Evolutionary conservation across 805 yeast genomes (phyloP).

Genomic region (Candida incommunis): DNA sequence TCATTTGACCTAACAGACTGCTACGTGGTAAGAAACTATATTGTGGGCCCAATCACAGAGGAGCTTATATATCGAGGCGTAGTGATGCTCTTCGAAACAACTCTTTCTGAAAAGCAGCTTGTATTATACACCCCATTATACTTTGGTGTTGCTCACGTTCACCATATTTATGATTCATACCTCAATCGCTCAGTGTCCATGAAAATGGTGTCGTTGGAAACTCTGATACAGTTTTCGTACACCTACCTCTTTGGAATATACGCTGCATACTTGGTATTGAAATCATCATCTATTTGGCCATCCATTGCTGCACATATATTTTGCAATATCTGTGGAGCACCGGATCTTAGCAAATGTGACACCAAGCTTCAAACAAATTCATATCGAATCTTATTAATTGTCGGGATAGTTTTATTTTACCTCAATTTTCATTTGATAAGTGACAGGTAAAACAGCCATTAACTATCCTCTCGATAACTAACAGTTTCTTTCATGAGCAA

Average conservation of each 20-base stretch:
- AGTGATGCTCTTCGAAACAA: background rate
- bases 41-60: constrained; percentile 63
- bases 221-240: constrained; percentile 40
- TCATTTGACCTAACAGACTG: background rate
- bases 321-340: constrained; percentile 60
- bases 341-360: constrained; percentile 18
- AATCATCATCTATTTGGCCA: constrained; percentile 37
- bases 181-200: constrained; percentile 3
- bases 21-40: constrained; percentile 36
- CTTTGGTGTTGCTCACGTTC: constrained; percentile 65
- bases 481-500: too few relatives aligned
- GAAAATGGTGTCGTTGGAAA: constrained; percentile 22
- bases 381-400: background rate
- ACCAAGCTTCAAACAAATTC: background rate
- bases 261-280: constrained; percentile 39
- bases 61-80: constrained; percentile 46
- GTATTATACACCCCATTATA: constrained; percentile 38
- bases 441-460: background rate
- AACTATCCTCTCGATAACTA: too few relatives aligned
- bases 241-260: constrained; percentile 58
- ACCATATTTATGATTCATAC: constrained; percentile 45
- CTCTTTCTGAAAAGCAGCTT: background rate
- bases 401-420: background rate
- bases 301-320: constrained; percentile 44
- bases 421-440: background rate